Conservation (phyloP, 768 basidiomycete genomes). For the Russula virescens region DNA sequence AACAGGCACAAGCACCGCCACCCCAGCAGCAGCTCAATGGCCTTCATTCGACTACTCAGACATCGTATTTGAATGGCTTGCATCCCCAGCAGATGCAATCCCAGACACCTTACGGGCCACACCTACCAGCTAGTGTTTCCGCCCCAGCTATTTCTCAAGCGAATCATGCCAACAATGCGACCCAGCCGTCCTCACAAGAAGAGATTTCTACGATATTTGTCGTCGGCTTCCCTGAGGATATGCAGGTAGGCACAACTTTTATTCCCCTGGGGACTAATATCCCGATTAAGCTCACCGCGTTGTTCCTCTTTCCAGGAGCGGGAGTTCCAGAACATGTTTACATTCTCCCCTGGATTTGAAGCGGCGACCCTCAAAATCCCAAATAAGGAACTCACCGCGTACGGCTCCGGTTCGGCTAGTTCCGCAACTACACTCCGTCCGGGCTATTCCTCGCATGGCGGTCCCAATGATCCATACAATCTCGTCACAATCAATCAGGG, state of each 20-base stretch:
- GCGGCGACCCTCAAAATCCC: constrained; percentile 98
- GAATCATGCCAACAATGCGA: constrained; percentile 29
- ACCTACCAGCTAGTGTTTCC: constrained; percentile 44
- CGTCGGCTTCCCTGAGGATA: constrained; percentile 98
- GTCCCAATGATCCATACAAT: constrained; percentile 77
- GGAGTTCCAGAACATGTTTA: constrained; percentile 99
- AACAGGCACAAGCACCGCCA: constrained; percentile 33
- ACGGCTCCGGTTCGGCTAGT: constrained; percentile 37
- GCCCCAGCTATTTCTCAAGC: constrained; percentile 24
- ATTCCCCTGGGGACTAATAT: constrained; percentile 10
- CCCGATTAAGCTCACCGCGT: constrained; percentile 17
- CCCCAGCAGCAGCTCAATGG: constrained; percentile 32
- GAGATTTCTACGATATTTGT: constrained; percentile 98
- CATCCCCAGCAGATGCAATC: constrained; percentile 42
- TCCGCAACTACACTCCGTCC: constrained; percentile 21
- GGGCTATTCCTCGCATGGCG: constrained; percentile 33
- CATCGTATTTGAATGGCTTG: constrained; percentile 38
- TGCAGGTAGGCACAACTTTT: constrained; percentile 60
- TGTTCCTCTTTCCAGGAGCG: constrained; percentile 61
- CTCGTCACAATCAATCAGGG: constrained; percentile 79
- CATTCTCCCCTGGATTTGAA: constrained; percentile 92
- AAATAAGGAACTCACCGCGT: constrained; percentile 81
- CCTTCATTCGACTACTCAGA: constrained; percentile 31
- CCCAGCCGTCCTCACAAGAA: constrained; percentile 45
- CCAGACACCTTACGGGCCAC: constrained; percentile 73